Evolutionary conservation across 768 basidiomycete species (phyloP).

Genomic region (Melanogaster broomeanus): DNA sequence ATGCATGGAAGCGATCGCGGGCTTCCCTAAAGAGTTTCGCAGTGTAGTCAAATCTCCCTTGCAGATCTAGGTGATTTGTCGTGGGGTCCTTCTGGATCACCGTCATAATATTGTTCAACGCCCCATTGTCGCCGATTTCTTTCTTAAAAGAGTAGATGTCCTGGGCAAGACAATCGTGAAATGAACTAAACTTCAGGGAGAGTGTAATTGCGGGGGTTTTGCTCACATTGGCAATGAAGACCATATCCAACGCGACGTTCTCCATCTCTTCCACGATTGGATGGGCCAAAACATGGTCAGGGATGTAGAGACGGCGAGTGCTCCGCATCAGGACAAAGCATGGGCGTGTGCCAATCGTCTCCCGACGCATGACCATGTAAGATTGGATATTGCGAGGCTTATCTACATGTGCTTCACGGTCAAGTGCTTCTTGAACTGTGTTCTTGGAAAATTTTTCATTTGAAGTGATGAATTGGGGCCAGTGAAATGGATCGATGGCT

Average conservation of each 20-base stretch:
- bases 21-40: conserved; percentile 20
- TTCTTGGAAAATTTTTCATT: conserved; percentile 22
- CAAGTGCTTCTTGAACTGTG: conserved; percentile 25
- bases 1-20: conserved; percentile 22
- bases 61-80: conserved; percentile 24
- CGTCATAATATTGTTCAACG: conserved; percentile 28
- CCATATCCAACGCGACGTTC: conserved; percentile 25
- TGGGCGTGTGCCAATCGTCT: conserved; percentile 30
- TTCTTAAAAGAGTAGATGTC: conserved; percentile 34
- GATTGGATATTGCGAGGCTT: conserved; percentile 21
- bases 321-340: conserved; percentile 32
- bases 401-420: conserved; percentile 23
- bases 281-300: conserved; percentile 21
- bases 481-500: conserved; percentile 26
- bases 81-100: conserved; percentile 26
- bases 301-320: conserved; percentile 24
- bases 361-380: conserved; percentile 30
- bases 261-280: conserved; percentile 29
- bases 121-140: conserved; percentile 29
- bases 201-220: too few relatives aligned
- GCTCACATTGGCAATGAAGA: conserved; percentile 28
- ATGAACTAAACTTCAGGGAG: background rate
- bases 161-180: conserved; percentile 3
- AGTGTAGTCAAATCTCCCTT: conserved; percentile 22
- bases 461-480: conserved; percentile 26